Base-by-base conservation (phyloP, 2,329 filamentous ascomycete genomes). In the Ophiostoma australiae region DNA sequence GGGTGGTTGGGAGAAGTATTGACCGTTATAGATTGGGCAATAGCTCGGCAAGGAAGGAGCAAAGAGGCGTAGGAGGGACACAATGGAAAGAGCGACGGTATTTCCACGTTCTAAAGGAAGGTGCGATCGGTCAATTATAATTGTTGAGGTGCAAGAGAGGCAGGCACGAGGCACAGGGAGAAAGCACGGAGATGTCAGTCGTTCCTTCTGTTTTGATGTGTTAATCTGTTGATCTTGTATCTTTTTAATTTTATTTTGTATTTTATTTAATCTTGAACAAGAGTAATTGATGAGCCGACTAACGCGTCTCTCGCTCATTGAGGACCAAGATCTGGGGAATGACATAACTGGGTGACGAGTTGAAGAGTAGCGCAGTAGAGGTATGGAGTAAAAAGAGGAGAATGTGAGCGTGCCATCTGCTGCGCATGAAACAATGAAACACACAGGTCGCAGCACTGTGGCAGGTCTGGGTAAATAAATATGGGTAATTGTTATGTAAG, bases 311-410 rank as follows among this genome's bases (percentile, higher is more conserved):
- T 13, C 58, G 15, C 13, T 10, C 17, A 48, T 48, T 48, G 44
- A 39, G 27, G 52, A 31, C 67, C 17, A 55, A 68, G 27, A 68
- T 44, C 66, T 33, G 41, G 67, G 48, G n/a, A 69, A 69, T 66
- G 63, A 66, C 63, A 66, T 66, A 63, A 63, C n/a, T 33, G 27
- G 27, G 58, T 63, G 58, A 63, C 58, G 58, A 63, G 13, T 63
- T 31, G 17, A 33, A 31, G 58, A 15, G 58, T 27, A 63, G 27
- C 27, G 27, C 27, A 31, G 27, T 33, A 63, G 58, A 63, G 58
- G 1, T 31, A 63, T 20, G 23, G 27, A 58, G 52, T 48, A 58
- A 58, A 15, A 58, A 23, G 52, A 58, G 23, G 52, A 58, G 52
- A 58, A 58, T 27, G 52, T 27, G 20, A 48, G 44, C 17, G 44